A percentile compares a stretch with the other conserved stretches of the same genome.
Evolutionary conservation across 257 asterid genomes (phyloP).

Genomic region (Voacanga thouarsii): DNA sequence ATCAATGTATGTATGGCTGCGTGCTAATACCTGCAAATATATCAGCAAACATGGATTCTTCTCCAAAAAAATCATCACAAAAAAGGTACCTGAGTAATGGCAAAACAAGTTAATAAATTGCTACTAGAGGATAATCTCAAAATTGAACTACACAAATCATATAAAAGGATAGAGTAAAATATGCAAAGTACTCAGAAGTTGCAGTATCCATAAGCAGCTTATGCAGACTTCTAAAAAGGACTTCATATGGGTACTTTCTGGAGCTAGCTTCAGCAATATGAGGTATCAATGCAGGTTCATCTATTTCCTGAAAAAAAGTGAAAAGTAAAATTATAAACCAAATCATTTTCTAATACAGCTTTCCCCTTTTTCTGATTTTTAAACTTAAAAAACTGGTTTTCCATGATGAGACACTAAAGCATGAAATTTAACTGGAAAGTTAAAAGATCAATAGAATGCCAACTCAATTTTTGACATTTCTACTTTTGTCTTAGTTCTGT

Average conservation of each 20-base stretch:
- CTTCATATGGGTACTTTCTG: conserved; percentile 96
- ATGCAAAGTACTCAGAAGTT: conserved; percentile 75
- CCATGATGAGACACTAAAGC: neutral
- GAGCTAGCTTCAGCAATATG: conserved; percentile 99
- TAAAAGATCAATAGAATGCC: neutral
- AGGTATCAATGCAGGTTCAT: conserved; percentile 96
- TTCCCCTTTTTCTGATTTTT: neutral
- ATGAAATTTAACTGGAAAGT: neutral
- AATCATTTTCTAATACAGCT: neutral
- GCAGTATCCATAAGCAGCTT: conserved; percentile 99
- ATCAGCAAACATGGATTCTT: conserved; percentile 81
- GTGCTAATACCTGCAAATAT: conserved; percentile 76
- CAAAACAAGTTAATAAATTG: conserved; percentile 17
- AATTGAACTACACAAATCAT: conserved; percentile 11
- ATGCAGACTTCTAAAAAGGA: conserved; percentile 98
- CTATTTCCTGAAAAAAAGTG: conserved; percentile 70
- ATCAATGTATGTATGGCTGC: neutral
- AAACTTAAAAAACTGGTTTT: neutral
- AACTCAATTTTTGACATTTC: neutral
- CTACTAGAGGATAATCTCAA: neutral
- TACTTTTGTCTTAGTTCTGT: neutral
- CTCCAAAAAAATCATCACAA: conserved; percentile 97
- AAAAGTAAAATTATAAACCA: neutral
- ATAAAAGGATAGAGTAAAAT: conserved; percentile 15
- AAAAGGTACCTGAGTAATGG: conserved; percentile 75